Conservation (phyloP, 1,284 basidiomycete genomes). For the Pseudozyma tsukubaensis region DNA sequence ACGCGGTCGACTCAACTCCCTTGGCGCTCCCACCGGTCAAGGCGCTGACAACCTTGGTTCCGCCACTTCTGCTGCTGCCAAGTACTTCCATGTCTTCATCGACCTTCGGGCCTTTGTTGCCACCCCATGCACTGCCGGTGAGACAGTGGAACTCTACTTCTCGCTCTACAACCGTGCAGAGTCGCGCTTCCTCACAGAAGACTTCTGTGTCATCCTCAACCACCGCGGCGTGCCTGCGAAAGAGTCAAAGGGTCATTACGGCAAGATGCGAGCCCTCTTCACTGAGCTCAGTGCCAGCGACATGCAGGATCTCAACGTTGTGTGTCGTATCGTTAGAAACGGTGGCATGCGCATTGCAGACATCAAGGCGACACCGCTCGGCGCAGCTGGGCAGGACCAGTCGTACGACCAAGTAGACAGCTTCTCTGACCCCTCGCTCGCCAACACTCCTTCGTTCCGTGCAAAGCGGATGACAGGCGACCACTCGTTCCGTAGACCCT, state of each 20-base stretch:
- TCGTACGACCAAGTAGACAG: constrained; percentile 20
- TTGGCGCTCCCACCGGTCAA: constrained; percentile 7
- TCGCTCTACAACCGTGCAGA: constrained; percentile 89
- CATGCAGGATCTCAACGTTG: constrained; percentile 73
- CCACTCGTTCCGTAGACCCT: constrained; percentile 79
- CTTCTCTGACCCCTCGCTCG: constrained; percentile 40
- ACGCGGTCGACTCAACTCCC: constrained; percentile 17
- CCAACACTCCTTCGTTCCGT: constrained; percentile 45
- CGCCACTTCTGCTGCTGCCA: constrained; percentile 20
- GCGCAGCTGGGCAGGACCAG: constrained; percentile 45
- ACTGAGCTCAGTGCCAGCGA: constrained; percentile 87
- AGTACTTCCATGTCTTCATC: constrained; percentile 79
- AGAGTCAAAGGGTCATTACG: constrained; percentile 70
- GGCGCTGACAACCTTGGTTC: not conserved
- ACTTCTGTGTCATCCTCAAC: constrained; percentile 88
- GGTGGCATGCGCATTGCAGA: constrained; percentile 81
- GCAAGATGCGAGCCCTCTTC: constrained; percentile 74
- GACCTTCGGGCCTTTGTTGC: constrained; percentile 92
- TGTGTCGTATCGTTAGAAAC: constrained; percentile 86
- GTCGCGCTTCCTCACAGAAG: constrained; percentile 88
- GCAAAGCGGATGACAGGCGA: constrained; percentile 52
- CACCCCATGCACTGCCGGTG: constrained; percentile 85
- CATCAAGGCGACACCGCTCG: constrained; percentile 64
- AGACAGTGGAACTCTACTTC: constrained; percentile 92
- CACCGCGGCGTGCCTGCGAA: constrained; percentile 87